These are phyloP conservation scores for Beauveria caledonica DNA, from an alignment of 2,329 filamentous ascomycete species.

Conservation along the genomic window DNA sequence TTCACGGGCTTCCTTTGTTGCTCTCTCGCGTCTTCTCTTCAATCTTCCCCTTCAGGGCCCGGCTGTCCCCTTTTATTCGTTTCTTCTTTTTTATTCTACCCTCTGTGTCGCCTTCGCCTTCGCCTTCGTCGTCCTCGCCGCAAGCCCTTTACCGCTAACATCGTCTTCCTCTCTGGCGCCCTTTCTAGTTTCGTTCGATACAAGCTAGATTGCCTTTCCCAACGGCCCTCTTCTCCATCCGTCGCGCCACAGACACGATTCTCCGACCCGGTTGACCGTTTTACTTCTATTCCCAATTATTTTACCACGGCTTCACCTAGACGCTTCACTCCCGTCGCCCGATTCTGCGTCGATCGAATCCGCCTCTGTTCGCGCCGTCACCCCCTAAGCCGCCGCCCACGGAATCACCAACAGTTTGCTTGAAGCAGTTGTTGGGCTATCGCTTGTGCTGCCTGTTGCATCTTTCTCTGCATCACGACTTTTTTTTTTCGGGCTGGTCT, in stretches of 20 bases:
- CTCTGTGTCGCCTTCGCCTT: neutral
- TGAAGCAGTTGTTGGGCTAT: conserved; percentile 36
- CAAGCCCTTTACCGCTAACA: conserved; percentile 16
- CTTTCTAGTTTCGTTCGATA: conserved; percentile 9
- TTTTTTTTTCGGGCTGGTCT: conserved; percentile 40
- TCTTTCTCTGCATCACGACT: conserved; percentile 15
- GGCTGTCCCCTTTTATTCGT: conserved; percentile 22
- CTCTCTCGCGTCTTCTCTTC: conserved; percentile 9
- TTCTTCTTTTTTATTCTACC: conserved; percentile 21
- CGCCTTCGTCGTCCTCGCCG: neutral
- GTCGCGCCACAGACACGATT: neutral
- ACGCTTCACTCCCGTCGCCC: conserved; percentile 10
- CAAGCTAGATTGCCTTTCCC: neutral
- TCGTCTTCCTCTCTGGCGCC: conserved; percentile 17
- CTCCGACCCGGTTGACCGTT: neutral
- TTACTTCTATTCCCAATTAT: neutral
- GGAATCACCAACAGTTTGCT: conserved; percentile 31
- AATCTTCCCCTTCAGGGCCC: conserved; percentile 16
- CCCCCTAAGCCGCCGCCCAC: conserved; percentile 27
- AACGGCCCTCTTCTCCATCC: neutral
- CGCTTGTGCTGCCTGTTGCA: conserved; percentile 21
- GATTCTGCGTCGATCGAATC: conserved; percentile 13
- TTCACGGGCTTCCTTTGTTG: conserved; percentile 11
- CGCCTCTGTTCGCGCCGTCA: conserved; percentile 24
- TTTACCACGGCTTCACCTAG: neutral